Evolutionary conservation across 129 eudicot genomes (phyloP).

Genomic region (Helichrysum umbraculigerum): DNA sequence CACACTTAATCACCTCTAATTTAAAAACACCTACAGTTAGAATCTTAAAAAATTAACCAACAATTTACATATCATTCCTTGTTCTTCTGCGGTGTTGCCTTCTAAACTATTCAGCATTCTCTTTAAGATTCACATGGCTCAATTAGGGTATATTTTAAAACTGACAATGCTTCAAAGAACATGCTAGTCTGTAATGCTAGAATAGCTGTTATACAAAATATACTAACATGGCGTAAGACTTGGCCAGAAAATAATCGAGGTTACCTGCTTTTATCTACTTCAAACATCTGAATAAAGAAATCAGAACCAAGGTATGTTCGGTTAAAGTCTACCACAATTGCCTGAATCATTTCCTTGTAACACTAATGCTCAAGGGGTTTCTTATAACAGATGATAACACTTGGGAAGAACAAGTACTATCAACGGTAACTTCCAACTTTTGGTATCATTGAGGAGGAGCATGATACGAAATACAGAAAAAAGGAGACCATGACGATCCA

Average conservation of each 20-base stretch:
- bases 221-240: neutral
- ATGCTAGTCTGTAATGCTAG: neutral
- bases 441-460: slow-evolving; percentile 7
- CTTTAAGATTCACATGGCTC: neutral
- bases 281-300: neutral
- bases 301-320: neutral
- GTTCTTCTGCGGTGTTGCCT: neutral
- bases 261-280: neutral
- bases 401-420: slow-evolving; percentile 1
- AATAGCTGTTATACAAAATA: neutral
- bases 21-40: neutral
- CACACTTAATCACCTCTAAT: neutral
- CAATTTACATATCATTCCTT: neutral
- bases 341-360: slow-evolving; percentile 18
- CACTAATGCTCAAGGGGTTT: neutral
- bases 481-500: neutral
- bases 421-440: slow-evolving; percentile 14
- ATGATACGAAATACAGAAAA: neutral
- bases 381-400: neutral
- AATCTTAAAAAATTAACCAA: neutral
- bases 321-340: neutral
- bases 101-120: neutral
- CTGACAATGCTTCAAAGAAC: neutral
- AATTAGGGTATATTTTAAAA: neutral
- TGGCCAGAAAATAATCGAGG: neutral